These are phyloP conservation scores for Domatiomyces globalis DNA, from an alignment of 2,329 filamentous ascomycete genomes.

Conservation along the genomic window DNA sequence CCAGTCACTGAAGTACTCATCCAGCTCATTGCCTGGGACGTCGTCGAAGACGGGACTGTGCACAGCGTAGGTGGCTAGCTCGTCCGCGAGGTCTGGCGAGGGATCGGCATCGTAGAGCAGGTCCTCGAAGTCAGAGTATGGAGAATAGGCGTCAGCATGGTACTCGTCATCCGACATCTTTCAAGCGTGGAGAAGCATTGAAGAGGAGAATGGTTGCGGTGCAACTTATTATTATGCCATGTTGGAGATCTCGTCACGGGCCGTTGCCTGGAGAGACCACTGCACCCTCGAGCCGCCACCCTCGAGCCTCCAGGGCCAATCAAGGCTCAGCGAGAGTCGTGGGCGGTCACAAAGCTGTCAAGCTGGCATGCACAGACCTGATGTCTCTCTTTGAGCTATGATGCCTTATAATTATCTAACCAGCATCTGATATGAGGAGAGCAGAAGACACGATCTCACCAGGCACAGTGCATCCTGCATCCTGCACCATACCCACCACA, in stretches of 20 bases:
- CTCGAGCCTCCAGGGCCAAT: background rate
- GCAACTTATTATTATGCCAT: background rate
- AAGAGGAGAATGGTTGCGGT: background rate
- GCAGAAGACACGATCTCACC: background rate
- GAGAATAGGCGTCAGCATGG: constrained; percentile 11
- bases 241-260: background rate
- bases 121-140: constrained; percentile 16
- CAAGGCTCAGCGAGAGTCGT: background rate
- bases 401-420: too few relatives aligned
- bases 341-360: background rate
- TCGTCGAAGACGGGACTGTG: constrained; percentile 30
- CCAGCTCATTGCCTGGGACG: constrained; percentile 24
- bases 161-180: constrained; percentile 17
- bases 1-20: constrained; percentile 32
- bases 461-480: background rate
- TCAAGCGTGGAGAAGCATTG: background rate
- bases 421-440: background rate
- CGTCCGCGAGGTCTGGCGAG: constrained; percentile 20
- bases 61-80: constrained; percentile 29
- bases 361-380: background rate
- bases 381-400: background rate
- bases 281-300: background rate
- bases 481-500: too few relatives aligned
- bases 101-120: constrained; percentile 17
- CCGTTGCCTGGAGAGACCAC: background rate